Evolutionary conservation across 352 stramenopile species (phyloP), one percentile per base, ranked within the genome.

Genomic region (Globisporangium nunn): DNA sequence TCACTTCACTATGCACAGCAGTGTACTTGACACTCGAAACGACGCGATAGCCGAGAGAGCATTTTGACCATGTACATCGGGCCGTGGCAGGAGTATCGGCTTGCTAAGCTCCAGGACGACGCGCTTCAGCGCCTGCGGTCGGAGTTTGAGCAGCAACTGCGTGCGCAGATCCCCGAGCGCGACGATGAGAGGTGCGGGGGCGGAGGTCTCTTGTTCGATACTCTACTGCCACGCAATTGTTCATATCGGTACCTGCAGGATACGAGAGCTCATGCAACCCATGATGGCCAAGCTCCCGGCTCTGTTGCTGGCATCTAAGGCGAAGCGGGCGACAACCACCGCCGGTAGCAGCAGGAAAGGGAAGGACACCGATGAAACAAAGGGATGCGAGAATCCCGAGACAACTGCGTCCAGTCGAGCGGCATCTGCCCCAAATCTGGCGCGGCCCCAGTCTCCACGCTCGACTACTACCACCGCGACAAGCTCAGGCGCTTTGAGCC

Each of bases 61-160:
- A 23, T 23, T 23, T 23, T 23, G 23, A 23, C 0, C 23, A 93
- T 91, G 79, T 91, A 90, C 64, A 90, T 93, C 59, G 81, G 83
- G 17, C 83, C 81, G 53, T 93, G 81, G 79, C 84, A 93, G 59
- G 81, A 93, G 66, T 93, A 91, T 63, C 78, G 82, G 3, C 75
- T 91, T 50, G 81, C 84, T 23, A 89, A 91, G 71, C 81, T 93
- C 66, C 81, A 93, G 66, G 77, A 90, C 39, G 72, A 89, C 62
- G 76, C 78, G 33, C 77, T 91, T 41, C 72, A 91, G 66, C 68
- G 74, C 40, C 71, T 92, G 23, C 75, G 70, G 2, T 62, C 78
- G 39, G 78, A 91, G 52, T 89, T 67, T 70, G 78, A 90, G 41
- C 66, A 71, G 51, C 70, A 90, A 47, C 61, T 90, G 35, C 70